phyloP scores from a whole-genome alignment of 116 monocot genomes.

The Papilionanthe hybrid region DNA sequence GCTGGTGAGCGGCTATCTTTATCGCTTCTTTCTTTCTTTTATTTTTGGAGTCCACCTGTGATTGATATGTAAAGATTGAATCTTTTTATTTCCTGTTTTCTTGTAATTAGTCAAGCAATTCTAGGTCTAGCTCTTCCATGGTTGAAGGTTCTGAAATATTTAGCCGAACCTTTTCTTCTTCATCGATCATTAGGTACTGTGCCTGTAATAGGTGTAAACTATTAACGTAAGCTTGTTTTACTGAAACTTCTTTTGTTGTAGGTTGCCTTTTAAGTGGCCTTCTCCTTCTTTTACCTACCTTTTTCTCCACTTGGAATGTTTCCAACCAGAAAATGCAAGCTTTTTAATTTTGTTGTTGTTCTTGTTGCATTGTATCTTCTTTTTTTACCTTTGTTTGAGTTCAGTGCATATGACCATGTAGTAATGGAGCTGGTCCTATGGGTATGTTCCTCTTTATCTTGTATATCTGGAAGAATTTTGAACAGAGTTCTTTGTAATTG shows the following conservation, averaged over 20 bases:
- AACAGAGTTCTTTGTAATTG: background rate
- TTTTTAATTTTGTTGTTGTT: background rate
- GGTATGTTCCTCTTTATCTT: background rate
- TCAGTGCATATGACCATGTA: background rate
- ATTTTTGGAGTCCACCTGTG: background rate
- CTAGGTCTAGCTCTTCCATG: background rate
- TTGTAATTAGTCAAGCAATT: background rate
- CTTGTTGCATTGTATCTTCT: background rate
- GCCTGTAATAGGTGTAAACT: background rate
- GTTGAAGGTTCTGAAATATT: background rate
- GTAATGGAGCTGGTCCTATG: background rate
- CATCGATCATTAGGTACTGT: background rate
- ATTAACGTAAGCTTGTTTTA: background rate
- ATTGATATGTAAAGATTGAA: constrained; percentile 8
- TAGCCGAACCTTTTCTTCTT: background rate
- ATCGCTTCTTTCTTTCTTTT: constrained; percentile 21
- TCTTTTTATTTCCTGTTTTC: background rate
- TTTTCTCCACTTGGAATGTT: background rate
- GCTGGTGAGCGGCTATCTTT: constrained; percentile 12
- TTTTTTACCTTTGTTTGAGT: background rate
- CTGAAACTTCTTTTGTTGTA: background rate
- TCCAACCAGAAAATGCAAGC: background rate
- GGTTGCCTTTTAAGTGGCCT: background rate
- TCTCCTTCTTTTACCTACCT: no score
- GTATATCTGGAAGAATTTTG: background rate